Evolutionary conservation across 169 alveolate genomes (phyloP).

Genomic region (Cryptosporidium baileyi): DNA sequence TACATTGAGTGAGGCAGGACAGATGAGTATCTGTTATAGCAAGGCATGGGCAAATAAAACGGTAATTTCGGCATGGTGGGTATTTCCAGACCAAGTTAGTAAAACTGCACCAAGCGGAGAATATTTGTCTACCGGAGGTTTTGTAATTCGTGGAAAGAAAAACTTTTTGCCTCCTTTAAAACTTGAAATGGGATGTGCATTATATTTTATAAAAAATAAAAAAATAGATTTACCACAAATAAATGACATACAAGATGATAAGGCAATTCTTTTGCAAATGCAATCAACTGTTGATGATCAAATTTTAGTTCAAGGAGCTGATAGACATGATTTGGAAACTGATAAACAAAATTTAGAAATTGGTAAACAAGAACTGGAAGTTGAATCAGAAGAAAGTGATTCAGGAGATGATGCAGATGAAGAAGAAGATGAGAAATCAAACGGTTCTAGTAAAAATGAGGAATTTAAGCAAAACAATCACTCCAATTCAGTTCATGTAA

Average conservation of each 20-base stretch:
- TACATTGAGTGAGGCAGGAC: conserved; percentile 86
- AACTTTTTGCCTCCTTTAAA: conserved; percentile 88
- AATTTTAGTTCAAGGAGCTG: not conserved
- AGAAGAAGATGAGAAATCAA: conserved; percentile 7
- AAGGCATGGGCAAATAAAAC: conserved; percentile 94
- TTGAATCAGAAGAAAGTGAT: conserved; percentile 18
- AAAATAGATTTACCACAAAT: conserved; percentile 71
- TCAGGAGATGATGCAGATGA: conserved; percentile 67
- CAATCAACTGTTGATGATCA: conserved; percentile 2
- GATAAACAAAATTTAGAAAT: not conserved
- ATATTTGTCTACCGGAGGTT: conserved; percentile 91
- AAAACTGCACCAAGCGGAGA: conserved; percentile 96
- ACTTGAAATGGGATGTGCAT: conserved; percentile 93
- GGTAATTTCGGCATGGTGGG: conserved; percentile 95
- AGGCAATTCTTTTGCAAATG: not conserved
- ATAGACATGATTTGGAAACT: not conserved
- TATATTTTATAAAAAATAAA: conserved; percentile 72
- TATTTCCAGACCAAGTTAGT: conserved; percentile 92
- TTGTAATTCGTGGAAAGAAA: conserved; percentile 95
- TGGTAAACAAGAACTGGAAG: not conserved
- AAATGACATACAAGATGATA: conserved; percentile 71
- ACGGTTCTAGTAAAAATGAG: not conserved
- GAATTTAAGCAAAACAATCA: too few species aligned
- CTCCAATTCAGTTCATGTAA: conserved; percentile 28
- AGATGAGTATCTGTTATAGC: conserved; percentile 88